Base-by-base conservation (phyloP, 495 filamentous ascomycete species). In the Xylaria bambusicola region DNA sequence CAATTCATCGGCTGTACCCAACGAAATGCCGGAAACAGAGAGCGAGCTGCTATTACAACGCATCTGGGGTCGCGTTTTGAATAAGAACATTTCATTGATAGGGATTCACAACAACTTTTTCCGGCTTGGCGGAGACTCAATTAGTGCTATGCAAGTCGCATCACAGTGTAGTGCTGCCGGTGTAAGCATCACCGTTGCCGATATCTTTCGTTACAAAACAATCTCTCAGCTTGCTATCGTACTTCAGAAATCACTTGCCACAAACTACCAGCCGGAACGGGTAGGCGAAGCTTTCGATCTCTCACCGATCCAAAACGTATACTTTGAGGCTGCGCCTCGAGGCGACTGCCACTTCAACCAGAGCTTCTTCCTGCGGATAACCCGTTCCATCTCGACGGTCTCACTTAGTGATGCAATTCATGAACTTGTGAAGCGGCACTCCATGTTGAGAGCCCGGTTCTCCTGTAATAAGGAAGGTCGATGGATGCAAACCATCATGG, bases 51-150 rank as follows among this genome's bases (percentile, higher is more conserved):
- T 52, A 4, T 53, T 66, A 18, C 46, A 54, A 18, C 17, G 36
- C 6, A 18, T 62, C 17, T 65, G 62, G 62, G 56, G 56, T 3
- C 40, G 41, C 17, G 53, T 58, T 9, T 46, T 67, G 18, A 42
- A 55, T 8, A 52, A 69, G 1, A 9, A 55, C 10, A n/a, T 45
- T 7, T 46, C 75, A 5, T 40, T 61, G 10, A 75, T 86, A 42
- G 68, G 71, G 6, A 18, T 77, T 17, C 60, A 78, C 29, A 71
- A 80, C 56, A 78, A 74, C 35, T 88, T 88, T 67, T 67, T 87
- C 31, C 73, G 68, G 9, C 65, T 87, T 4, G 84, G 85, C 20
- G 85, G 85, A 46, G 85, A 88, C 58, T 87, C 85, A 0, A 83
- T 88, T 36, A 75, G 76, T 13, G 84, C 84, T 0, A 87, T 88